phyloP scores from a whole-genome alignment of 1,139 yeast genomes.

The Diutina mesorugosa region DNA sequence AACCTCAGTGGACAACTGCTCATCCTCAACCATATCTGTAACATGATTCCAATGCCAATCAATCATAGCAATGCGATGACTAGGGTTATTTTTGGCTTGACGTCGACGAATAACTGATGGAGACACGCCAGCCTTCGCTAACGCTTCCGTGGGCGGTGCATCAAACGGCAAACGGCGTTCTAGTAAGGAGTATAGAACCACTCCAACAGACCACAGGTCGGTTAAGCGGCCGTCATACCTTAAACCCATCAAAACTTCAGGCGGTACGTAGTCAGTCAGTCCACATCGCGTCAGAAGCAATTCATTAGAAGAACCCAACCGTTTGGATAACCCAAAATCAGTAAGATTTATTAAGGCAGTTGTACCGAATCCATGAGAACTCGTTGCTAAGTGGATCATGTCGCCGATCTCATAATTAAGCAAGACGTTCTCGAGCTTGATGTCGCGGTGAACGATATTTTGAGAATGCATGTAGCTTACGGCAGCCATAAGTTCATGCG shows the following conservation, averaged over 20 bases:
- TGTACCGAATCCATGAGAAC: slow-evolving; percentile 24
- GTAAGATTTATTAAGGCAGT: slow-evolving; percentile 34
- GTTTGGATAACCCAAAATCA: slow-evolving; percentile 80
- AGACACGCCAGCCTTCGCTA: slow-evolving; percentile 17
- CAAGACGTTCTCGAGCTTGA: slow-evolving; percentile 72
- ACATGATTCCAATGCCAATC: slow-evolving; percentile 74
- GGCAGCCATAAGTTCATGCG: slow-evolving; percentile 57
- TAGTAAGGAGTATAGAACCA: slow-evolving; percentile 65
- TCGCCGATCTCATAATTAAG: slow-evolving; percentile 19
- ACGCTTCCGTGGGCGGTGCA: slow-evolving; percentile 30
- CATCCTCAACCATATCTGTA: slow-evolving; percentile 10
- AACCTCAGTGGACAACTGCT: slow-evolving; percentile 9
- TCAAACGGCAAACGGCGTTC: slow-evolving; percentile 90
- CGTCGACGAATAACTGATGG: slow-evolving; percentile 37
- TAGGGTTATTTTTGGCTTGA: slow-evolving; percentile 46
- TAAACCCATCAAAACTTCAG: slow-evolving; percentile 81
- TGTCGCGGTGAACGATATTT: slow-evolving; percentile 72
- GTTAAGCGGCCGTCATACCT: slow-evolving; percentile 83
- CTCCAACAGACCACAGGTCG: slow-evolving; percentile 93
- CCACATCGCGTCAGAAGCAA: slow-evolving; percentile 82
- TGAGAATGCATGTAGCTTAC: slow-evolving; percentile 60
- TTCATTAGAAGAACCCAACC: slow-evolving; percentile 44
- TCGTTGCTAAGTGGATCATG: not conserved
- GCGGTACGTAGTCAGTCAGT: slow-evolving; percentile 90
- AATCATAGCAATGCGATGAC: slow-evolving; percentile 84